phyloP scores from a whole-genome alignment of 495 filamentous ascomycete genomes.

The Penicillium salamii region DNA sequence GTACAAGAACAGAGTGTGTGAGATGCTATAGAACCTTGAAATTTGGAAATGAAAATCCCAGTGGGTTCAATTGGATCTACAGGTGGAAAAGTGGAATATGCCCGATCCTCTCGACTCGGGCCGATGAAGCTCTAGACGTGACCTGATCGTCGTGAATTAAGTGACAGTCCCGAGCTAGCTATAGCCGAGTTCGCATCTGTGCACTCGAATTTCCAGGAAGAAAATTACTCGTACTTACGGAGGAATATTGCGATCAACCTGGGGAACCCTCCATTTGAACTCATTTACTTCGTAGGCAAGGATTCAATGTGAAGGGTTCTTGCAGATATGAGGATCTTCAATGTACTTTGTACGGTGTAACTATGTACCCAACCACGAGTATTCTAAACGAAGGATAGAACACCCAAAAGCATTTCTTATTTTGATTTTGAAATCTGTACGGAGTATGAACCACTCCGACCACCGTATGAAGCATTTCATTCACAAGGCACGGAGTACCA shows the following conservation, averaged over 20 bases:
- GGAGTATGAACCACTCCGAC: no score
- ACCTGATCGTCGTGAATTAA: constrained; percentile 14
- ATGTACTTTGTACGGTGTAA: no score
- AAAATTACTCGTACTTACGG: background rate
- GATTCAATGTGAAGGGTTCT: background rate
- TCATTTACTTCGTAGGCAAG: background rate
- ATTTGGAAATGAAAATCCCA: background rate
- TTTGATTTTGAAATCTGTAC: no score
- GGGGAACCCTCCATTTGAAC: background rate
- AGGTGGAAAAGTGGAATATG: background rate
- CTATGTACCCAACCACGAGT: no score
- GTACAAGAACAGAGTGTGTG: no score
- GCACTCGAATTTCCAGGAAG: constrained; percentile 2
- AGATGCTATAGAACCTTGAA: no score
- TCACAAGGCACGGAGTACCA: no score
- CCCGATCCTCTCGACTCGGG: background rate
- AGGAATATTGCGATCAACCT: background rate
- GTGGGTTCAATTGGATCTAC: background rate
- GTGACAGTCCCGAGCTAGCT: constrained; percentile 8
- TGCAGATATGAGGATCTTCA: background rate
- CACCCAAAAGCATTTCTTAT: no score
- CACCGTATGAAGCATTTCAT: no score
- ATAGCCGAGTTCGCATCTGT: background rate
- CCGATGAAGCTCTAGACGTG: constrained; percentile 15
- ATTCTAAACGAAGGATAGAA: no score